Evolutionary conservation across 2,329 filamentous ascomycete species (phyloP).

Genomic region (Talaromyces sp.): DNA sequence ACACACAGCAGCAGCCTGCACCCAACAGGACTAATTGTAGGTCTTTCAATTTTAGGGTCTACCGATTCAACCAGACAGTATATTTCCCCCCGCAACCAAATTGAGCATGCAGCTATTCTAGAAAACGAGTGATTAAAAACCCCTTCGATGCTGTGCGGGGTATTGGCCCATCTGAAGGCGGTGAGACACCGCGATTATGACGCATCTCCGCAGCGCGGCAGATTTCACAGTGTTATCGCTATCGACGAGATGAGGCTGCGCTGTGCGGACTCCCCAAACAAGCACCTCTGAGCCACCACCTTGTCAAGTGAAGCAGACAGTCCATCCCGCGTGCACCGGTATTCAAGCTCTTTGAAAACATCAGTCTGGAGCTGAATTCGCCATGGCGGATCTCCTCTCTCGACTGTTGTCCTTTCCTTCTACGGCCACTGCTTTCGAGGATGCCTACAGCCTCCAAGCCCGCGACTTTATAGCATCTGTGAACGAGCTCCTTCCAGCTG

Average conservation of each 20-base stretch:
- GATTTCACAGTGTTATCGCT: not conserved
- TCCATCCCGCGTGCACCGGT: not conserved
- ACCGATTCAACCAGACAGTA: not conserved
- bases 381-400: slow-evolving; percentile 28
- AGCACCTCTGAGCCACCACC: not conserved
- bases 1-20: not conserved
- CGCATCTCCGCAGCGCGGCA: slow-evolving; percentile 6
- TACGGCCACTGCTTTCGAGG: slow-evolving; percentile 28
- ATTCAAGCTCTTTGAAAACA: not conserved
- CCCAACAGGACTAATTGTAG: not conserved
- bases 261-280: not conserved
- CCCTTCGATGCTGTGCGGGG: not conserved
- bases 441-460: slow-evolving; percentile 41
- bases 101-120: not conserved
- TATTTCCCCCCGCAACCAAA: not conserved
- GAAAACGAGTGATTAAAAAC: not conserved
- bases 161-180: slow-evolving; percentile 4
- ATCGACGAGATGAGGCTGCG: not conserved
- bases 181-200: slow-evolving; percentile 6
- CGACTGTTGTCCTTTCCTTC: slow-evolving; percentile 37
- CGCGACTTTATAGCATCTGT: slow-evolving; percentile 33
- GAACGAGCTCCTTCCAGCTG: slow-evolving; percentile 29
- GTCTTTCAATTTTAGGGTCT: not conserved
- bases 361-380: not conserved
- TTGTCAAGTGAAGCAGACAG: not conserved